Evolutionary conservation across 768 basidiomycete genomes (phyloP).

Genomic region (Mycena kentingensis): DNA sequence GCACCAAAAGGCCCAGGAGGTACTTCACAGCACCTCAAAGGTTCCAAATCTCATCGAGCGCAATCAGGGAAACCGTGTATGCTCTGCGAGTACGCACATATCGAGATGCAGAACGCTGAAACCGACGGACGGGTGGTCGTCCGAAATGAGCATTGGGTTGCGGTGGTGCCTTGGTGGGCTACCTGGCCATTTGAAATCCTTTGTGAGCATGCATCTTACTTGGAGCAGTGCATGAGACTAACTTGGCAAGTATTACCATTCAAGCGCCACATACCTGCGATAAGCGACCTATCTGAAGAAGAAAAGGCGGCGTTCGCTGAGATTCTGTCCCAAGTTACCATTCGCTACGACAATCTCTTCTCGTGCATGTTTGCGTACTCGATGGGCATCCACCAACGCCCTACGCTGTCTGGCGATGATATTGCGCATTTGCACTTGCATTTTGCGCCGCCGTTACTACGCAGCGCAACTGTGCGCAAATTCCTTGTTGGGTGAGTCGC

Average conservation of each 20-base stretch:
- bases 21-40: conserved; percentile 13
- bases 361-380: conserved; percentile 90
- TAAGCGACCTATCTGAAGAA: conserved; percentile 56
- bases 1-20: conserved; percentile 60
- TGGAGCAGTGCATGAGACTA: not conserved
- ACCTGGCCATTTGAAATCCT: conserved; percentile 90
- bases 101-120: conserved; percentile 51
- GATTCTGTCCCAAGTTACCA: conserved; percentile 63
- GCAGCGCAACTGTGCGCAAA: conserved; percentile 82
- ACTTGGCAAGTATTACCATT: conserved; percentile 65
- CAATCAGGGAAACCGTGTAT: conserved; percentile 59
- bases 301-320: conserved; percentile 70
- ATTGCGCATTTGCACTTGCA: conserved; percentile 85
- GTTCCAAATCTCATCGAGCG: not conserved
- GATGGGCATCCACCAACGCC: conserved; percentile 91
- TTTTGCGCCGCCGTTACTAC: conserved; percentile 81
- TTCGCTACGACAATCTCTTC: conserved; percentile 78
- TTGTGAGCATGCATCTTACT: conserved; percentile 39
- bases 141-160: conserved; percentile 76
- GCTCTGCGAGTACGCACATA: conserved; percentile 77
- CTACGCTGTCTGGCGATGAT: conserved; percentile 54
- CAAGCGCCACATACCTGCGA: conserved; percentile 74
- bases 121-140: conserved; percentile 64
- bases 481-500: conserved; percentile 78
- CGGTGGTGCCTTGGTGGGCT: conserved; percentile 94